Percentiles rank a stretch among this genome's conserved stretches.
Evolutionary conservation across 2,329 filamentous ascomycete species (phyloP).

Genomic region (Cercospora sp.): DNA sequence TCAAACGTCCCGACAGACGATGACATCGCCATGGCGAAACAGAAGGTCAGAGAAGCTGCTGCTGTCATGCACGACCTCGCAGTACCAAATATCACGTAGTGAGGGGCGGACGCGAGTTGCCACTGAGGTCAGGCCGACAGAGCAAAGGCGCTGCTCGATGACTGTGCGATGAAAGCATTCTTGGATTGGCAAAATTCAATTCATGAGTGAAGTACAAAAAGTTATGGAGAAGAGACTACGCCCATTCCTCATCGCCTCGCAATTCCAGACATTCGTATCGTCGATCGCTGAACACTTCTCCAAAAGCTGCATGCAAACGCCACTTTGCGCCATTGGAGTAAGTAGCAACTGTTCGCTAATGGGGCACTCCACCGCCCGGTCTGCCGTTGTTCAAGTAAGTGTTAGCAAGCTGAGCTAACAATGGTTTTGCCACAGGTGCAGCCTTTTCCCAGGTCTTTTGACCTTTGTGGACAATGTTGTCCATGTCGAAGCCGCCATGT

Average conservation of each 20-base stretch:
- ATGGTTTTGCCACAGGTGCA: conserved; percentile 36
- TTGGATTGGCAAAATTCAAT: background rate
- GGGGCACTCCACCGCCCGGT: conserved; percentile 16
- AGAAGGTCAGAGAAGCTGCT: conserved; percentile 31
- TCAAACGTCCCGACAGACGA: conserved; percentile 25
- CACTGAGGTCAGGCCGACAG: background rate
- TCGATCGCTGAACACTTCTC: background rate
- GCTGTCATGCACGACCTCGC: conserved; percentile 27
- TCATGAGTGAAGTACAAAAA: background rate
- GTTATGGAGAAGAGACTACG: background rate
- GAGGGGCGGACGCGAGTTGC: background rate
- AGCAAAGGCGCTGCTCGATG: background rate
- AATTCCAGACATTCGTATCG: background rate
- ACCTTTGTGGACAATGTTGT: conserved; percentile 32
- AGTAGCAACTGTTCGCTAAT: conserved; percentile 14
- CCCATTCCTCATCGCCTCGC: background rate
- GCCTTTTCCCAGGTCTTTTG: conserved; percentile 37
- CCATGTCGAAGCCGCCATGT: conserved; percentile 22
- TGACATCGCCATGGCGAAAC: conserved; percentile 28
- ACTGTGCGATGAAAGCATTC: background rate
- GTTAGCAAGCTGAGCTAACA: conserved; percentile 33
- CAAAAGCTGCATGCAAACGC: background rate
- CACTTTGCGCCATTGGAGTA: conserved; percentile 6
- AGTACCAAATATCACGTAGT: conserved; percentile 2
- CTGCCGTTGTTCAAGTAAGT: conserved; percentile 31